Percentiles rank a stretch among this genome's conserved stretches.
phyloP scores from a whole-genome alignment of 2,329 filamentous ascomycete species.

The Blastomyces percursus region DNA sequence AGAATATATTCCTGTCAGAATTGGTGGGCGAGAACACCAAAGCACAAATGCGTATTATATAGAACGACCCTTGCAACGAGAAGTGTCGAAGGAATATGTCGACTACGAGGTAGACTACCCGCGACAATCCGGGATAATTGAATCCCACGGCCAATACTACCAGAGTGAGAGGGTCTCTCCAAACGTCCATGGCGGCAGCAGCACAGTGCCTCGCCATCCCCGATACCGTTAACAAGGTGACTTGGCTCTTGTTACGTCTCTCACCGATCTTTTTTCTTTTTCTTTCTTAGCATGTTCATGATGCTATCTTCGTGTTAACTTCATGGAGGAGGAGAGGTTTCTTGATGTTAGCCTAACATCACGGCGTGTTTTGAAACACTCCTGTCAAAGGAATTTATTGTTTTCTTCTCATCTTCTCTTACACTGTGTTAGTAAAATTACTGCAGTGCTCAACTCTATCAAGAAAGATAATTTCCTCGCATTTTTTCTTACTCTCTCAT shows the following conservation, averaged over 20 bases:
- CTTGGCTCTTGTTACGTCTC: background rate
- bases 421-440: slow-evolving; percentile 5
- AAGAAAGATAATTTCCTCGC: background rate
- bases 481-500: background rate
- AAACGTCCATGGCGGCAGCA: slow-evolving; percentile 7
- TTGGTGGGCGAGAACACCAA: slow-evolving; percentile 14
- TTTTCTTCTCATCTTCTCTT: background rate
- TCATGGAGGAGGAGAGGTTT: background rate
- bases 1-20: slow-evolving; percentile 20
- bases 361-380: slow-evolving; percentile 5
- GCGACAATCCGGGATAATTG: slow-evolving; percentile 13
- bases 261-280: background rate
- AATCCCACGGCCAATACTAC: slow-evolving; percentile 15
- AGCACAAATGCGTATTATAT: slow-evolving; percentile 17
- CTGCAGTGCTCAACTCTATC: background rate
- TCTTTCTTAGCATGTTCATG: slow-evolving; percentile 2
- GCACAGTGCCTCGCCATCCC: slow-evolving; percentile 9
- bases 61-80: slow-evolving; percentile 17
- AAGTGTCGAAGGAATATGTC: slow-evolving; percentile 14
- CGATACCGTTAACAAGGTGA: slow-evolving; percentile 13
- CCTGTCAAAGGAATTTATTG: background rate
- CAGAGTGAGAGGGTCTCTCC: slow-evolving; percentile 6
- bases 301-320: slow-evolving; percentile 4
- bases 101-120: slow-evolving; percentile 16
- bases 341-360: slow-evolving; percentile 4